phyloP scores from a whole-genome alignment of 2,329 filamentous ascomycete genomes.

The Cyanodermella asteris region DNA sequence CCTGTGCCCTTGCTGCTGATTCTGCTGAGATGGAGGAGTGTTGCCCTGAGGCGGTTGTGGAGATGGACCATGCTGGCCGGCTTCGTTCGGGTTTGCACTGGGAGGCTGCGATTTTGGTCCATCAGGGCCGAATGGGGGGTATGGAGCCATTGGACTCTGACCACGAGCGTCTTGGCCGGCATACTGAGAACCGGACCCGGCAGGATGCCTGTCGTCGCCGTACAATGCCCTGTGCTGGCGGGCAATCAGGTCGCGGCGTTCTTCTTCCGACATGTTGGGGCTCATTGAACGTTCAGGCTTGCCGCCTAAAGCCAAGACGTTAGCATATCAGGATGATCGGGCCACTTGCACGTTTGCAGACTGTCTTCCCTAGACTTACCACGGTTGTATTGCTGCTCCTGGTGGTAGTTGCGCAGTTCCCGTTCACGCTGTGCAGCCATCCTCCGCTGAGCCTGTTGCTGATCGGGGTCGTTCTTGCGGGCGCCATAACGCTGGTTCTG shows the following conservation, averaged over 20 bases:
- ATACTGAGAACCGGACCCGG: slow-evolving; percentile 42
- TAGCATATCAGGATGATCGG: no score
- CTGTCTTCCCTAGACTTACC: slow-evolving; percentile 52
- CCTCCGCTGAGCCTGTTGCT: slow-evolving; percentile 96
- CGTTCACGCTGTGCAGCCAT: slow-evolving; percentile 98
- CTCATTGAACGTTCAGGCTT: slow-evolving; percentile 77
- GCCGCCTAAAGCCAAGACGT: slow-evolving; percentile 41
- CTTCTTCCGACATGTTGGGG: slow-evolving; percentile 82
- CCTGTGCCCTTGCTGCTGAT: slow-evolving; percentile 30
- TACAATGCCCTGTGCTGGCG: slow-evolving; percentile 90
- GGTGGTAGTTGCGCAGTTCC: slow-evolving; percentile 98
- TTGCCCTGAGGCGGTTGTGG: no score
- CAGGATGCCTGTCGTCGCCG: slow-evolving; percentile 51
- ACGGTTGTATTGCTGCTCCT: slow-evolving; percentile 99
- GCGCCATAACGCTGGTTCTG: slow-evolving; percentile 78
- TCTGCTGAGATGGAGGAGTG: slow-evolving; percentile 16
- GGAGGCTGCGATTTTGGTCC: slow-evolving; percentile 25
- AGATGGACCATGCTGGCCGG: slow-evolving; percentile 31
- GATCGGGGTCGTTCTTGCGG: slow-evolving; percentile 80
- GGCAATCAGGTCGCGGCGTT: slow-evolving; percentile 84
- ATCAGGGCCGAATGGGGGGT: slow-evolving; percentile 47
- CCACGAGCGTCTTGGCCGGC: slow-evolving; percentile 46
- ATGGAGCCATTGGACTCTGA: slow-evolving; percentile 43
- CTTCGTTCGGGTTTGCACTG: slow-evolving; percentile 25
- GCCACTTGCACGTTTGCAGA: no score